These are phyloP conservation scores for Taiozyma onychis DNA, from an alignment of 1,139 yeast species.

Conservation along the genomic window DNA sequence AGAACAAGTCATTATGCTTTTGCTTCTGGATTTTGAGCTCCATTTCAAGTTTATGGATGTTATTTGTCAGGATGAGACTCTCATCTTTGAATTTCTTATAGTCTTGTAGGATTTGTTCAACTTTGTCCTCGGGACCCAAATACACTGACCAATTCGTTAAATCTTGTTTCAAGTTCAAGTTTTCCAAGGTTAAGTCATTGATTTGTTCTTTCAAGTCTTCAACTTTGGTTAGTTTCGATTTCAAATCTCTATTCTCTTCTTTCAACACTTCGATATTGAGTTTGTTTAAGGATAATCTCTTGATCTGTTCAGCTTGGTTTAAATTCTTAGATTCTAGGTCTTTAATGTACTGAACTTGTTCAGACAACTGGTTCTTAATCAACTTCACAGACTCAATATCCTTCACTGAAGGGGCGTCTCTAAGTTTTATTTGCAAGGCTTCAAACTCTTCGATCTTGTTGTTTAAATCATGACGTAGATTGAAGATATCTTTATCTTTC, in stretches of 20 bases:
- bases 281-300: slow-evolving; percentile 35
- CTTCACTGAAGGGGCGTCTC: slow-evolving; percentile 6
- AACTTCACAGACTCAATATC: slow-evolving; percentile 26
- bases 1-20: slow-evolving; percentile 30
- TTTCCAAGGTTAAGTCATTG: slow-evolving; percentile 47
- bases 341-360: slow-evolving; percentile 49
- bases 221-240: slow-evolving; percentile 35
- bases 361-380: slow-evolving; percentile 50
- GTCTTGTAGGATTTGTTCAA: slow-evolving; percentile 32
- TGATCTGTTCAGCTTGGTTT: slow-evolving; percentile 42
- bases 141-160: slow-evolving; percentile 25
- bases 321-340: slow-evolving; percentile 48
- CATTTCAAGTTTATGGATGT: slow-evolving; percentile 28
- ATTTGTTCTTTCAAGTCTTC: slow-evolving; percentile 42
- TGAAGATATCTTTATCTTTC: slow-evolving; percentile 21
- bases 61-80: slow-evolving; percentile 36
- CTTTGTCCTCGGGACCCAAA: slow-evolving; percentile 20
- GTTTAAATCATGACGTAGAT: not conserved
- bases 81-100: slow-evolving; percentile 34
- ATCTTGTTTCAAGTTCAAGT: slow-evolving; percentile 38
- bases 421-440: slow-evolving; percentile 31
- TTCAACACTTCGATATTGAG: slow-evolving; percentile 46
- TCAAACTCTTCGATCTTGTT: slow-evolving; percentile 28
- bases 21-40: slow-evolving; percentile 26
- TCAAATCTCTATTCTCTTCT: slow-evolving; percentile 40